A percentile compares a stretch with the other conserved stretches of the same genome.
phyloP scores from a whole-genome alignment of 75 land plant species.

The Cryptomeria japonica region DNA sequence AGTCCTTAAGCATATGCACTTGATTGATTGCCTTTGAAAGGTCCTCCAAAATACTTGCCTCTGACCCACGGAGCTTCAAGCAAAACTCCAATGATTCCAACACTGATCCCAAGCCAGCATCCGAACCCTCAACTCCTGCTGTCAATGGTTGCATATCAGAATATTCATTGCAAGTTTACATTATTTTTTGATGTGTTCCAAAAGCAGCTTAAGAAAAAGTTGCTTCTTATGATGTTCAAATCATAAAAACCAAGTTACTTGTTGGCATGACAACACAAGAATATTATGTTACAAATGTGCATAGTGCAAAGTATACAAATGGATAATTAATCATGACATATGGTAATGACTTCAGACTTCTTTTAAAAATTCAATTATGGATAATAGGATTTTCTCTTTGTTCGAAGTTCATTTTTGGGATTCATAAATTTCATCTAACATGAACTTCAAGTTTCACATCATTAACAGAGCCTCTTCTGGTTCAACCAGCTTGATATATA shows the following conservation, averaged over 20 bases:
- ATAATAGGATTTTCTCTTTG: not conserved
- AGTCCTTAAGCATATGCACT: slow-evolving; percentile 71
- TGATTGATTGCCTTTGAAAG: slow-evolving; percentile 83
- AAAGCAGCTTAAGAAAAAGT: not conserved
- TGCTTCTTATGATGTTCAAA: not conserved
- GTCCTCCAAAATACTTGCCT: slow-evolving; percentile 90
- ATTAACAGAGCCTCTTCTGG: not conserved
- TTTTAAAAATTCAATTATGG: not conserved
- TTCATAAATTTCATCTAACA: not conserved
- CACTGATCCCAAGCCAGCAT: slow-evolving; percentile 79
- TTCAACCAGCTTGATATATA: not conserved
- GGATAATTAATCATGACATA: not conserved
- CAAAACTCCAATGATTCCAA: slow-evolving; percentile 83
- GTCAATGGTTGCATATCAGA: not conserved
- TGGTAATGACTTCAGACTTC: not conserved
- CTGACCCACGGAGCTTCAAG: slow-evolving; percentile 81
- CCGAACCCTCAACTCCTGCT: slow-evolving; percentile 71
- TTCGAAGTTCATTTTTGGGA: not conserved
- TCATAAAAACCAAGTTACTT: not conserved
- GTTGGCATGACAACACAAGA: not conserved
- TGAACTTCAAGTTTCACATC: not conserved
- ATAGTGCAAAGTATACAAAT: not conserved
- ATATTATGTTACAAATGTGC: not conserved
- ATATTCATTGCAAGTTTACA: not conserved
- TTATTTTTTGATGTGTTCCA: not conserved